phyloP scores from a whole-genome alignment of 176 grass and related monocot species.

The Rhynchospora tenuis region DNA sequence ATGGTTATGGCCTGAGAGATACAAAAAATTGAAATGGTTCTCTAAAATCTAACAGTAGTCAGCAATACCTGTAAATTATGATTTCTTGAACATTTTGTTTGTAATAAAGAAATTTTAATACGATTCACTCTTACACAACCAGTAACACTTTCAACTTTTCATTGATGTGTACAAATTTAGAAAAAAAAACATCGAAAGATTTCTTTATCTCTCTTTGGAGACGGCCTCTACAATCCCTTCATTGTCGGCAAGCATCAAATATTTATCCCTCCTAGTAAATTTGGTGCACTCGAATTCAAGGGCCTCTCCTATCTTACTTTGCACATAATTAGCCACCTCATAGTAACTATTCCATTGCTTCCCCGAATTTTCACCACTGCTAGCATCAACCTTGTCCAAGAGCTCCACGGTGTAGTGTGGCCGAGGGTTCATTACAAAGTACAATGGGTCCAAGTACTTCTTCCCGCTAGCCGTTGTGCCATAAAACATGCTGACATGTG shows the following conservation, averaged over 20 bases:
- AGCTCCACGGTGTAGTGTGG: conserved; percentile 46
- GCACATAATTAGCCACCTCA: conserved; percentile 63
- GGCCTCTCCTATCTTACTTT: conserved; percentile 43
- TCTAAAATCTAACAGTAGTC: too few species aligned
- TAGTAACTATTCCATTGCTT: not conserved
- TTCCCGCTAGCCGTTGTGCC: conserved; percentile 58
- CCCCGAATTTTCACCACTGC: not conserved
- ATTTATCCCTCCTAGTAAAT: conserved; percentile 84
- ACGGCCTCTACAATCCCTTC: conserved; percentile 40
- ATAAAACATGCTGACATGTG: conserved; percentile 58
- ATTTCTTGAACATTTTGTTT: not conserved
- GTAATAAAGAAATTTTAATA: not conserved
- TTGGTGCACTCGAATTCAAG: conserved; percentile 60
- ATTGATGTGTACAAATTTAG: not conserved
- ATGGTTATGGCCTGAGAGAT: too few species aligned
- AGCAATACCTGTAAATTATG: too few species aligned
- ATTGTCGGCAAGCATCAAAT: conserved; percentile 83
- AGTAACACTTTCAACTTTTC: not conserved
- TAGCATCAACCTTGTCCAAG: conserved; percentile 28
- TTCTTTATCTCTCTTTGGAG: not conserved
- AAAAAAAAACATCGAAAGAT: not conserved
- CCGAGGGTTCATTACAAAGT: conserved; percentile 57
- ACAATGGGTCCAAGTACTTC: conserved; percentile 61
- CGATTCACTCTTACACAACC: not conserved
- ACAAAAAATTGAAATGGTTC: too few species aligned